Conservation (phyloP, 2,329 filamentous ascomycete species). For the Fusarium nanum region DNA sequence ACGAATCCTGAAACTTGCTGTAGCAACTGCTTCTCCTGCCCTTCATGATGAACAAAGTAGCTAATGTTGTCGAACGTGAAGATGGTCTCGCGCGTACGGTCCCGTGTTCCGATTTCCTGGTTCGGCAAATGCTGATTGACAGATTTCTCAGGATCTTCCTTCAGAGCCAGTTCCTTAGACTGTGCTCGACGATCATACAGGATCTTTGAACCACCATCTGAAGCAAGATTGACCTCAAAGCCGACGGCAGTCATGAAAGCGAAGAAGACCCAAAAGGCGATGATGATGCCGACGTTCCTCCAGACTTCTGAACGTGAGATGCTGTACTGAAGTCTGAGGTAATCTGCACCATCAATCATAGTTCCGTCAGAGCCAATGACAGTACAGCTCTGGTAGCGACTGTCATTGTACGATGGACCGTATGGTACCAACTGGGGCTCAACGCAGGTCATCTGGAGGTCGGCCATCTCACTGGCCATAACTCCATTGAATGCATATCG, state of each 20-base stretch:
- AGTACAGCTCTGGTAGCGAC: not conserved
- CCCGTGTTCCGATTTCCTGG: not conserved
- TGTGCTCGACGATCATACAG: not conserved
- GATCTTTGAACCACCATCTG: not conserved
- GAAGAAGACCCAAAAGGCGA: not conserved
- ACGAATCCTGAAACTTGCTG: conserved; percentile 77
- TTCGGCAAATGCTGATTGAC: not conserved
- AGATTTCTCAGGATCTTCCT: not conserved
- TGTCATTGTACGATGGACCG: conserved; percentile 19
- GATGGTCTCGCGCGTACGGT: conserved; percentile 44
- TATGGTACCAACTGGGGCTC: conserved; percentile 41
- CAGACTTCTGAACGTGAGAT: not conserved
- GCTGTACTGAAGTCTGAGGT: not conserved
- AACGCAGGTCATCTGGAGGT: not conserved
- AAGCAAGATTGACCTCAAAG: not conserved
- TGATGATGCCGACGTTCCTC: not conserved
- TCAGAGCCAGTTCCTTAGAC: not conserved
- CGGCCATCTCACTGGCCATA: conserved; percentile 70
- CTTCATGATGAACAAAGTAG: conserved; percentile 70
- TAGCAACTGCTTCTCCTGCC: conserved; percentile 69
- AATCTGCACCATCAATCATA: not conserved
- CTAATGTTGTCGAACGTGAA: conserved; percentile 78
- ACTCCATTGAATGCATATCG: conserved; percentile 72
- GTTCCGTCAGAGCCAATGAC: not conserved
- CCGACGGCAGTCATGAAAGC: not conserved